phyloP scores from a whole-genome alignment of 1,284 basidiomycete species.

The Sanguinoderma infundibulare region DNA sequence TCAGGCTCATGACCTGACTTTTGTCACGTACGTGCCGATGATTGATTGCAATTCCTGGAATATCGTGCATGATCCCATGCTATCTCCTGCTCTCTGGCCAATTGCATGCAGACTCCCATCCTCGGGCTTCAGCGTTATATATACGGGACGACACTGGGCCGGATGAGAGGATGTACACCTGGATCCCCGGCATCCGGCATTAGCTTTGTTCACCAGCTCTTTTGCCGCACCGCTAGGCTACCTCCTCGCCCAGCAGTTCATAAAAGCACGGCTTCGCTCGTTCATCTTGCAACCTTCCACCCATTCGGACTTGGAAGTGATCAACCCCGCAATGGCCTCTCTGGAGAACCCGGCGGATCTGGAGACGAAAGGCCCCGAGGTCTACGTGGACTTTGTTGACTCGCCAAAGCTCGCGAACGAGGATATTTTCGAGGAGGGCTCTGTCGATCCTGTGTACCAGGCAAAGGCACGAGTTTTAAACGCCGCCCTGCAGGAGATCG shows the following conservation, averaged over 20 bases:
- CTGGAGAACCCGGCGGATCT: constrained; percentile 7
- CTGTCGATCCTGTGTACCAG: constrained; percentile 57
- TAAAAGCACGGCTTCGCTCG: not conserved
- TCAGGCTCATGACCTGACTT: not conserved
- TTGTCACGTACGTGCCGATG: not conserved
- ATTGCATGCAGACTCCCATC: not conserved
- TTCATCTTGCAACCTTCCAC: not conserved
- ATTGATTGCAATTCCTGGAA: not conserved
- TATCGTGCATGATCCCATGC: constrained; percentile 5
- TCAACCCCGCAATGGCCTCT: constrained; percentile 7
- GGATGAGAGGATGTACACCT: not conserved
- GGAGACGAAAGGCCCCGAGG: constrained; percentile 19
- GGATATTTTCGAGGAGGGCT: constrained; percentile 48
- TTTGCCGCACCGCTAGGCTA: not conserved
- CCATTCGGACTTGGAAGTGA: not conserved
- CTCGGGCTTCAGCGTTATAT: not conserved
- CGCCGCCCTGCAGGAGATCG: constrained; percentile 61
- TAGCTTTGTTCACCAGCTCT: not conserved
- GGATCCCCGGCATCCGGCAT: not conserved
- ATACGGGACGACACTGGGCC: not conserved
- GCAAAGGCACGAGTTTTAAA: constrained; percentile 63
- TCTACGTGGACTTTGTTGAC: not conserved
- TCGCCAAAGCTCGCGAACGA: constrained; percentile 3
- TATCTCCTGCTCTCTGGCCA: constrained; percentile 5
- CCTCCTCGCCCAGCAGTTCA: not conserved